These are phyloP conservation scores for Leccinum sublutescens DNA, from an alignment of 768 basidiomycete species.

Conservation along the genomic window DNA sequence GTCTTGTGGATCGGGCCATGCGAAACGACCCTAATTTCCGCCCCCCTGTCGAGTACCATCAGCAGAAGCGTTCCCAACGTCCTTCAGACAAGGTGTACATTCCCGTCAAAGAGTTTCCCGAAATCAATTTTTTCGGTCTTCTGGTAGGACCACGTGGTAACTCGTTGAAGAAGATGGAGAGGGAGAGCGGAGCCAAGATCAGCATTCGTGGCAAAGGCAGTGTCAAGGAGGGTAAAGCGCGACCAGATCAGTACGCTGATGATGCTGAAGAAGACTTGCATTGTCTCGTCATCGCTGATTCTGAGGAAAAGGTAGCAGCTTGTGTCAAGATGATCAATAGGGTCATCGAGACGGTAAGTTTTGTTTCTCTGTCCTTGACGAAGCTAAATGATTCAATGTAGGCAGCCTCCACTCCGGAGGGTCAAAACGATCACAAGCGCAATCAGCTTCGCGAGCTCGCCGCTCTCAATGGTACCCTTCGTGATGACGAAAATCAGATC, in stretches of 20 bases:
- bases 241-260: conserved; percentile 91
- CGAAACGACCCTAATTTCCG: conserved; percentile 98
- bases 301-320: conserved; percentile 84
- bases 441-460: conserved; percentile 98
- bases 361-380: not conserved
- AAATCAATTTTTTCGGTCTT: conserved; percentile 99
- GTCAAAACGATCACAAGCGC: conserved; percentile 98
- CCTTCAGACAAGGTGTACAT: conserved; percentile 99
- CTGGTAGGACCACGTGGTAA: conserved; percentile 98
- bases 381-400: conserved; percentile 30
- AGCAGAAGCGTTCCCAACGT: conserved; percentile 89
- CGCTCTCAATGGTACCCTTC: conserved; percentile 95
- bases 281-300: conserved; percentile 92
- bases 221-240: conserved; percentile 97
- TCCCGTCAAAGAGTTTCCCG: conserved; percentile 98
- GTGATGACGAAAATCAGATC: conserved; percentile 99
- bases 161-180: conserved; percentile 99
- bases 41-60: conserved; percentile 94
- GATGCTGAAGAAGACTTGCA: conserved; percentile 99
- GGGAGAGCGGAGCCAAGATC: conserved; percentile 97
- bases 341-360: conserved; percentile 93
- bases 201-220: conserved; percentile 97
- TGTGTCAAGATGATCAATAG: conserved; percentile 96
- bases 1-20: conserved; percentile 93
- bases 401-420: conserved; percentile 99